Base-by-base conservation (phyloP, 805 yeast species). In the Hanseniaspora thailandica region DNA sequence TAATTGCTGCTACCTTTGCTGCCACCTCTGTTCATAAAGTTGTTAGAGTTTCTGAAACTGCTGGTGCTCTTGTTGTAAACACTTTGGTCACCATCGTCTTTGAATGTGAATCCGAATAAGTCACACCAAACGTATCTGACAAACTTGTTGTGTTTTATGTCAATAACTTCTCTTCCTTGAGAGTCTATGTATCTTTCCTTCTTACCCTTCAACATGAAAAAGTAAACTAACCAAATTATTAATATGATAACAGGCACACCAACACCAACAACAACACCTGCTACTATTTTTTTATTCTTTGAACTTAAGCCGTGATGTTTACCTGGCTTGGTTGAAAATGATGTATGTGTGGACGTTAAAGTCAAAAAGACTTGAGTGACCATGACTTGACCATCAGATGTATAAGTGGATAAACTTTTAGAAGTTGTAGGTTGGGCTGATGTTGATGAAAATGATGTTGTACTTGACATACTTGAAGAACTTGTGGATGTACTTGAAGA, bases 211-310 rank as follows among this genome's bases (percentile, higher is more conserved):
- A 67, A 56, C 50, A 66, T 66, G 55, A 58, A 62, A 47, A 62
- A 55, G 47, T 67, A 67, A 3, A 65, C 45, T n/a, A 64, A 33
- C 7, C 63, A 53, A 4, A 57, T 47, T 3, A 57, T 53, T 2
- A 60, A 58, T 1, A 67, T 39, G 2, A 80, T 62, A 0, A 76
- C 57, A 2, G 89, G 85, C 0, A 81, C 79, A 50, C 86, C 86
- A 13, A 84, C 75, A 53, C 88, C 88, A 5, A 82, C 82, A 28
- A 78, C 82, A 55, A 81, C 80, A 38, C 88, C 88, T 50, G 81
- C 74, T 23, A 82, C 77, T 34, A 82, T 74, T 54, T 74, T 75
- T 52, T 76, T 71, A 55, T 75, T 66, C 48, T 75, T 73, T 15
- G 69, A 61, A 1, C 81, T 71, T 7, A 80, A 66, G 0, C 82